Evolutionary conservation across 371 early-diverging fungal species (phyloP).

Genomic region (Saksenaea oblongispora): DNA sequence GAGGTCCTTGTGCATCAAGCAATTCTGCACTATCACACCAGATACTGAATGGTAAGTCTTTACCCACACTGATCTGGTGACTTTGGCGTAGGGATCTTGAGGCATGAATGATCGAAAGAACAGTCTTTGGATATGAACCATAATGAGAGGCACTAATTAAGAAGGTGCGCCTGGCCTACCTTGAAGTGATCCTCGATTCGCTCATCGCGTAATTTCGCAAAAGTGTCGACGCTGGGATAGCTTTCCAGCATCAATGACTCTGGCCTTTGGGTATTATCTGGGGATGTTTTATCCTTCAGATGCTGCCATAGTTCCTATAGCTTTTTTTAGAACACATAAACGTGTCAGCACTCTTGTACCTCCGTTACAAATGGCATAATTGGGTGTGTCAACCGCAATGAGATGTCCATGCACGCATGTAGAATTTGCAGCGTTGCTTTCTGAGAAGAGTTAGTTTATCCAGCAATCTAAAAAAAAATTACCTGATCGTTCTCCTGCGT

Average conservation of each 20-base stretch:
- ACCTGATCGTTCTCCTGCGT: constrained; percentile 38
- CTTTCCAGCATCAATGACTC: constrained; percentile 59
- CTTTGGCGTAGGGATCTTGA: constrained; percentile 64
- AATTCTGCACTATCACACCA: constrained; percentile 38
- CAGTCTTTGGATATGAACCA: constrained; percentile 24
- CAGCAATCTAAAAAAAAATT: constrained; percentile 5
- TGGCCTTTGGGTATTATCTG: constrained; percentile 12
- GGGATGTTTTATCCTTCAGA: constrained; percentile 27
- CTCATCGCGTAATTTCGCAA: constrained; percentile 36
- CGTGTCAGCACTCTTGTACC: too few relatives aligned
- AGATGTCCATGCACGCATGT: constrained; percentile 81
- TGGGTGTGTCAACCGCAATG: constrained; percentile 90
- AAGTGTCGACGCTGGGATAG: constrained; percentile 47
- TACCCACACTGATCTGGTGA: constrained; percentile 57
- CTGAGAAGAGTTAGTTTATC: constrained; percentile 14
- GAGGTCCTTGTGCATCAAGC: constrained; percentile 28
- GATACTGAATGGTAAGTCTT: constrained; percentile 54
- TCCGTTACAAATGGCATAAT: constrained; percentile 99
- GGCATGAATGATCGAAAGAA: constrained; percentile 62
- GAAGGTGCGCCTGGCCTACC: constrained; percentile 19
- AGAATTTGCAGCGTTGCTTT: constrained; percentile 48
- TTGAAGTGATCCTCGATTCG: constrained; percentile 59
- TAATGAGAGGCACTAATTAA: neutral
- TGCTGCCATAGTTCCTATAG: constrained; percentile 65
- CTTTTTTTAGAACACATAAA: neutral